phyloP scores from a whole-genome alignment of 2,329 filamentous ascomycete genomes.

The Colletotrichum tanaceti region DNA sequence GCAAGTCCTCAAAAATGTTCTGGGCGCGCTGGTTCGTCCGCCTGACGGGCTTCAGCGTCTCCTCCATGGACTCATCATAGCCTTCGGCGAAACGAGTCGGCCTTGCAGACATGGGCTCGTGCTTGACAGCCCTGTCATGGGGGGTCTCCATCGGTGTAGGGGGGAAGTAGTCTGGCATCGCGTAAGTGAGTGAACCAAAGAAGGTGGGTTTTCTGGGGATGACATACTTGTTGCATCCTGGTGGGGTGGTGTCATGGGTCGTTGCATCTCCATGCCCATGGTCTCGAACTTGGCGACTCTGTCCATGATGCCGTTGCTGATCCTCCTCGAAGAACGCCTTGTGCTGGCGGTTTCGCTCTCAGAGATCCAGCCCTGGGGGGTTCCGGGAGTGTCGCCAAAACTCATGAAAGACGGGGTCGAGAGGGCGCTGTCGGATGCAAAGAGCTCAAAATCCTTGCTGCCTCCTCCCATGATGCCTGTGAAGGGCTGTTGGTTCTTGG shows the following conservation, averaged over 20 bases:
- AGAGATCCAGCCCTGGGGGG: slow-evolving; percentile 60
- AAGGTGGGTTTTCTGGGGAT: neutral
- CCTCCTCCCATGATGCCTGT: slow-evolving; percentile 54
- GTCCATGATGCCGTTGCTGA: slow-evolving; percentile 72
- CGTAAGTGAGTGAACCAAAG: slow-evolving; percentile 41
- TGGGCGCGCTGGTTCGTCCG: slow-evolving; percentile 58
- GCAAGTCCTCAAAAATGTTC: slow-evolving; percentile 69
- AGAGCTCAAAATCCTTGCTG: slow-evolving; percentile 63
- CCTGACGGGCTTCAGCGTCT: slow-evolving; percentile 70
- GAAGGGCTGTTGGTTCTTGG: slow-evolving; percentile 59
- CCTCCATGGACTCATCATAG: slow-evolving; percentile 75
- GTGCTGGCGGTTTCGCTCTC: slow-evolving; percentile 60
- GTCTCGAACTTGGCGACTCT: slow-evolving; percentile 70
- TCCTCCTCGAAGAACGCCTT: slow-evolving; percentile 59
- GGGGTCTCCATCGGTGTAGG: slow-evolving; percentile 76
- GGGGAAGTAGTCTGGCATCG: slow-evolving; percentile 67
- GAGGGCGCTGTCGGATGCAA: slow-evolving; percentile 58
- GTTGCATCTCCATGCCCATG: slow-evolving; percentile 59
- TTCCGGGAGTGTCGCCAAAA: slow-evolving; percentile 60
- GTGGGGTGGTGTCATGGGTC: slow-evolving; percentile 71
- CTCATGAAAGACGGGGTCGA: slow-evolving; percentile 63
- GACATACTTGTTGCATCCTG: slow-evolving; percentile 70
- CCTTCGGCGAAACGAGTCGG: slow-evolving; percentile 67
- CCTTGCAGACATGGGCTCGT: slow-evolving; percentile 47
- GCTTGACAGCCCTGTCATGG: slow-evolving; percentile 59